phyloP scores from a whole-genome alignment of 305 asterid species.

The Withania somnifera region DNA sequence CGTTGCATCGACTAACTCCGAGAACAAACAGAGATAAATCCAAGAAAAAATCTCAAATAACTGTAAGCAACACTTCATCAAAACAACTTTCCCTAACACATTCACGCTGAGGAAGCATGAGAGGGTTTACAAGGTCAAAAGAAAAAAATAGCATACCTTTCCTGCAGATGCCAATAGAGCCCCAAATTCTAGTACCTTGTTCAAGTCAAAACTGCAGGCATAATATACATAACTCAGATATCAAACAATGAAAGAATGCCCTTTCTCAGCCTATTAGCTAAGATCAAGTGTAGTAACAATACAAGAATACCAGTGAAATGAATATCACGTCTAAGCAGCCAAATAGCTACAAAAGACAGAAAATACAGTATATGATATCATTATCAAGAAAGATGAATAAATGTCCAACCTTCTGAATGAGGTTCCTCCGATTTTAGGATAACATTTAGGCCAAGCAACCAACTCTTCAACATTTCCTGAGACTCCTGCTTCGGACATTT shows the following conservation, averaged over 20 bases:
- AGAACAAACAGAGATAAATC: neutral
- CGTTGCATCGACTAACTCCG: neutral
- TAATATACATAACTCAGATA: neutral
- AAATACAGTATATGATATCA: neutral
- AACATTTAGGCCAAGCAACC: conserved; percentile 35
- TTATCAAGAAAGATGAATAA: neutral
- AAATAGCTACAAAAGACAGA: neutral
- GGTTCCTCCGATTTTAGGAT: conserved; percentile 40
- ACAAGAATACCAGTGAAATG: neutral
- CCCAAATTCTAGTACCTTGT: conserved; percentile 91
- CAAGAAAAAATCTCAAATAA: neutral
- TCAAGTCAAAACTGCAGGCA: conserved; percentile 79
- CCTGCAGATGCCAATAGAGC: conserved; percentile 98
- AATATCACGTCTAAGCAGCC: neutral
- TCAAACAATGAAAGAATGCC: neutral
- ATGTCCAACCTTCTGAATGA: conserved; percentile 64
- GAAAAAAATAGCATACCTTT: conserved; percentile 47
- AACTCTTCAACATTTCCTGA: conserved; percentile 62
- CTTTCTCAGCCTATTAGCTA: neutral
- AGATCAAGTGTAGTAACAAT: neutral
- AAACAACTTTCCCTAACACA: neutral
- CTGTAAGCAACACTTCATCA: neutral
- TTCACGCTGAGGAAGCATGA: neutral
- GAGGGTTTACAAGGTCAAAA: conserved; percentile 7
- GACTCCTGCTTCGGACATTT: conserved; percentile 61